Base-by-base conservation (phyloP, 805 yeast species). In the Teunomyces cretensis region DNA sequence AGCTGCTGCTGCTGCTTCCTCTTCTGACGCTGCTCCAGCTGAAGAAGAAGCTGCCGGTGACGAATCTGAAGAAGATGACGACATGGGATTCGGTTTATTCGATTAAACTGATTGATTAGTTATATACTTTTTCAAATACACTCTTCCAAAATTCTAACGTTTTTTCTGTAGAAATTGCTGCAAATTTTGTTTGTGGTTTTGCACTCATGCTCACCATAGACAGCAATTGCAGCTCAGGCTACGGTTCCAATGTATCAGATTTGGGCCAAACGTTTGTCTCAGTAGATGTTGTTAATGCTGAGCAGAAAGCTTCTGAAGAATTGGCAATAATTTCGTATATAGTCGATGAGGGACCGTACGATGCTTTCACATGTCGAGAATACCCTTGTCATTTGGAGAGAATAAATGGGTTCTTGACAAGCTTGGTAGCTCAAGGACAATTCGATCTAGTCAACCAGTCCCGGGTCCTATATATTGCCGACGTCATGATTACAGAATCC, bases 11-110 rank as follows among this genome's bases (percentile, higher is more conserved):
- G 88, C 95, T 63, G 81, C 88, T 64, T 62, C 79, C 64, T 62
- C 79, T 52, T 63, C 80, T 54, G 65, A 76, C 55, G 77, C 73
- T 45, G 80, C 81, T 50, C 84, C 79, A 54, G 86, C 80, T 52
- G 86, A 77, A 50, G 88, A 79, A 55, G 90, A 78, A 49, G 88
- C 83, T 55, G 87, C 79, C 43, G 91, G 75, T 49, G 96, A 76
- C 64, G 88, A 76, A 59, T 90, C 79, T 60, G 67, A 59, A 46
- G 94, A 80, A 57, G 86, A 79, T 70, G 80, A 84, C 55, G 96
- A 89, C 82, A 89, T 92, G 97, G 98, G 97, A 62, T 86, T 91
- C 90, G 98, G 97, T 80, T 81, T 92, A 75, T 92, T 92, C 84
- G 99, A 90, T 82, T 92, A 92, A 81, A 65, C 74, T 48, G 37